phyloP scores from a whole-genome alignment of 495 filamentous ascomycete genomes.

The Aspergillus diversus region DNA sequence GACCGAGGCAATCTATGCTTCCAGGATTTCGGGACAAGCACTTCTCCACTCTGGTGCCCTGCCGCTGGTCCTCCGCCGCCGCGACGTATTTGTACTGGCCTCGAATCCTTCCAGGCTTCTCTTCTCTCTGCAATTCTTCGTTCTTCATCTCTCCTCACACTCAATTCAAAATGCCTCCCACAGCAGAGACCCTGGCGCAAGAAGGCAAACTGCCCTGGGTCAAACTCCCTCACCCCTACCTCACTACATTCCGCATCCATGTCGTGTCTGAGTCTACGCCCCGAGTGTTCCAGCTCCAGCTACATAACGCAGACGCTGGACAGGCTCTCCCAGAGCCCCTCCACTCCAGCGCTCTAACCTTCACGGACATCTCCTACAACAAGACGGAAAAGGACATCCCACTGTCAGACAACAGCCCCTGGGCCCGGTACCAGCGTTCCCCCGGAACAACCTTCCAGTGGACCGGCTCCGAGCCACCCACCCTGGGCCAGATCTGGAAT shows the following conservation, averaged over 20 bases:
- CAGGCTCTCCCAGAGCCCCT: constrained; percentile 34
- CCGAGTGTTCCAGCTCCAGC: constrained; percentile 27
- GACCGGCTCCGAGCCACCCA: constrained; percentile 42
- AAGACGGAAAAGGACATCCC: constrained; percentile 31
- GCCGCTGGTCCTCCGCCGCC: background rate
- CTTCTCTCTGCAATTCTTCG: background rate
- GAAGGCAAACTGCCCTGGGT: constrained; percentile 23
- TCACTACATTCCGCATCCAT: constrained; percentile 39
- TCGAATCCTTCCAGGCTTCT: background rate
- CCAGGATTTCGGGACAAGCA: background rate
- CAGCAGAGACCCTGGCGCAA: background rate
- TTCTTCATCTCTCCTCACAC: background rate
- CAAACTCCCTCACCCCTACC: constrained; percentile 31
- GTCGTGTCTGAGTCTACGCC: constrained; percentile 28
- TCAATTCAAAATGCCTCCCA: background rate
- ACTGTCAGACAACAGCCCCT: constrained; percentile 47
- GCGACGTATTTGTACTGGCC: constrained; percentile 13
- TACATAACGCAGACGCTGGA: constrained; percentile 33
- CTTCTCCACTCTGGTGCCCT: constrained; percentile 1
- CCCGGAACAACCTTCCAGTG: constrained; percentile 45
- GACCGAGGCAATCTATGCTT: too few species aligned
- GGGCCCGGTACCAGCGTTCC: constrained; percentile 47
- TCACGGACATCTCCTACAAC: constrained; percentile 33
- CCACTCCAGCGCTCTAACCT: constrained; percentile 38
- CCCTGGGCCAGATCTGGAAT: constrained; percentile 64